A percentile compares a stretch with the other conserved stretches of the same genome.
Conservation (phyloP, 1,284 basidiomycete genomes). For the Ganoderma lucidum region DNA sequence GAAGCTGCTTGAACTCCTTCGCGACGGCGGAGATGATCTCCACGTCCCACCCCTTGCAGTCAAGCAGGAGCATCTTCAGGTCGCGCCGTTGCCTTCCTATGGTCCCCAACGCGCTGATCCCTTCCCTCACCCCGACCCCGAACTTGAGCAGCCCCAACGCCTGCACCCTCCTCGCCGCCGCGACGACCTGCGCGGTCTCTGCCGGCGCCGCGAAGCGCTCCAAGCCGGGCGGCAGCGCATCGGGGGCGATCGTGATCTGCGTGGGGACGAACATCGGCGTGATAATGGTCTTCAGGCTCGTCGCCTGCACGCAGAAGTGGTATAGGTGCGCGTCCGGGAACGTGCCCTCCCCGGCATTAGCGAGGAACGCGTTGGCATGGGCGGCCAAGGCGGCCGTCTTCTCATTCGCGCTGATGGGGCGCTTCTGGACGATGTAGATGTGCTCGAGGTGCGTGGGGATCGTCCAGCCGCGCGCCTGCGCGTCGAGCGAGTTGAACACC, state of each 20-base stretch:
- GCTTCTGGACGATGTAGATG: slow-evolving; percentile 45
- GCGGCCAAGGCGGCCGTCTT: background rate
- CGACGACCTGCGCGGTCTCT: slow-evolving; percentile 33
- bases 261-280: slow-evolving; percentile 36
- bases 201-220: slow-evolving; percentile 39
- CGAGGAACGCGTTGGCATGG: background rate
- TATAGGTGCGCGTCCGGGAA: slow-evolving; percentile 39
- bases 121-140: slow-evolving; percentile 32
- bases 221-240: slow-evolving; percentile 39
- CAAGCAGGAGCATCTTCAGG: slow-evolving; percentile 39
- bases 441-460: slow-evolving; percentile 44
- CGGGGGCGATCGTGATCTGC: slow-evolving; percentile 35
- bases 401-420: background rate
- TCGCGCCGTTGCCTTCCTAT: slow-evolving; percentile 27
- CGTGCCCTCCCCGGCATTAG: slow-evolving; percentile 25
- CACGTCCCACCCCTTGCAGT: slow-evolving; percentile 41
- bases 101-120: slow-evolving; percentile 33
- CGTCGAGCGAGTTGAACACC: slow-evolving; percentile 38
- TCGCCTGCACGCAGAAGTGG: slow-evolving; percentile 36
- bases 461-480: slow-evolving; percentile 30
- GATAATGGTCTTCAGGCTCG: slow-evolving; percentile 36
- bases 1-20: slow-evolving; percentile 38
- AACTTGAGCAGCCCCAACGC: slow-evolving; percentile 39
- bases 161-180: slow-evolving; percentile 32
- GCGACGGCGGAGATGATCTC: slow-evolving; percentile 41